A percentile compares a stretch with the other conserved stretches of the same genome.
Conservation (phyloP, 169 alveolate genomes). For the Eimeria praecox region DNA sequence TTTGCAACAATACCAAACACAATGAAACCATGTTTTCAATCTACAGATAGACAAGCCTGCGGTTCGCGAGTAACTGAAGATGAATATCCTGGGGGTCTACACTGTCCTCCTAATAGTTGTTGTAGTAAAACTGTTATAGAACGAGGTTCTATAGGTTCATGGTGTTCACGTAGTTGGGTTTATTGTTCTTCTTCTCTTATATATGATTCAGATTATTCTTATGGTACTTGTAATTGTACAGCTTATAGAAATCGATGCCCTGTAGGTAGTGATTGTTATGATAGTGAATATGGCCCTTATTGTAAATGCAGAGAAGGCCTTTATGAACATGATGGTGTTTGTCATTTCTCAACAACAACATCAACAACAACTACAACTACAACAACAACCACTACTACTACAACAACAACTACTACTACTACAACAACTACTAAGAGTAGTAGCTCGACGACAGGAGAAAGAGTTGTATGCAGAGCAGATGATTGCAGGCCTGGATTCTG, state of each 20-base stretch:
- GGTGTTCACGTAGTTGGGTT: not conserved
- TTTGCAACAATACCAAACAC: not conserved
- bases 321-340: not conserved
- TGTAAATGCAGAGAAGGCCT: not conserved
- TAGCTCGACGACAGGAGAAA: not conserved
- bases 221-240: conserved; percentile 11
- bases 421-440: not conserved
- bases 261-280: not conserved
- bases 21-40: conserved; percentile 20
- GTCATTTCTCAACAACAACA: not conserved
- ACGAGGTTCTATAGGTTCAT: not conserved
- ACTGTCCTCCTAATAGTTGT: not conserved
- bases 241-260: not conserved
- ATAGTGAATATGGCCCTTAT: not conserved
- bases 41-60: not conserved
- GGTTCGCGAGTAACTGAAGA: not conserved
- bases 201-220: not conserved
- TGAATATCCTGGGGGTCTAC: conserved; percentile 40
- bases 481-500: conserved; percentile 38
- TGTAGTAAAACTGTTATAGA: not conserved
- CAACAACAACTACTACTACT: not conserved
- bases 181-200: not conserved
- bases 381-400: not conserved
- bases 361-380: conserved; percentile 21
- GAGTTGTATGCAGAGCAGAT: not conserved